These are phyloP conservation scores for Stereocaulon alpinum DNA, from an alignment of 495 filamentous ascomycete species.

Conservation along the genomic window DNA sequence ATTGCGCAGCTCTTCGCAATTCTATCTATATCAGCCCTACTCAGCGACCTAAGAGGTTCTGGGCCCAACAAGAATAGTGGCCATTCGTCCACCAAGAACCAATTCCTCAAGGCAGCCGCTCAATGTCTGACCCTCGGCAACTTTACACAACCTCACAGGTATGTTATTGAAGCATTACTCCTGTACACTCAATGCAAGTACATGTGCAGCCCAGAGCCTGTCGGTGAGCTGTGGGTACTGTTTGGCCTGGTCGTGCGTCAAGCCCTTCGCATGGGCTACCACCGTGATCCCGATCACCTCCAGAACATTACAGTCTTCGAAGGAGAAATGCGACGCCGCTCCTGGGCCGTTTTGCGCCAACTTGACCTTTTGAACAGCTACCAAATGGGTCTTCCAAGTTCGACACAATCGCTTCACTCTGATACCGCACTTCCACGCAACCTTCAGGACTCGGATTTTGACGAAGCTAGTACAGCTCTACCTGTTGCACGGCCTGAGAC, in stretches of 20 bases:
- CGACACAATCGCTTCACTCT: slow-evolving; percentile 37
- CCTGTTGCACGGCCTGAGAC: slow-evolving; percentile 34
- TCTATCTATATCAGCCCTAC: too few relatives aligned
- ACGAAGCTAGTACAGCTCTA: slow-evolving; percentile 31
- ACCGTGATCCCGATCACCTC: slow-evolving; percentile 35
- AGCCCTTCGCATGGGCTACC: slow-evolving; percentile 46
- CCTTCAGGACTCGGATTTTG: slow-evolving; percentile 40
- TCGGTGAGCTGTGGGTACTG: slow-evolving; percentile 39
- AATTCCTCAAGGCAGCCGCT: too few relatives aligned
- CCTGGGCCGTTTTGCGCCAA: slow-evolving; percentile 26
- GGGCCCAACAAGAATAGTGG: slow-evolving; percentile 6
- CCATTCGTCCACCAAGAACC: slow-evolving; percentile 25
- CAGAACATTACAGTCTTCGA: slow-evolving; percentile 23
- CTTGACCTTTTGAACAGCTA: slow-evolving; percentile 33
- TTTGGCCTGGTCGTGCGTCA: slow-evolving; percentile 38
- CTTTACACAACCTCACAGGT: background rate
- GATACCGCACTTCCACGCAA: slow-evolving; percentile 39
- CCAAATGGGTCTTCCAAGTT: slow-evolving; percentile 44
- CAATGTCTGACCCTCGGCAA: too few relatives aligned
- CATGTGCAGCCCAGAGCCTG: slow-evolving; percentile 32
- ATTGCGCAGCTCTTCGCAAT: slow-evolving; percentile 37
- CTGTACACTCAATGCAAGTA: slow-evolving; percentile 39
- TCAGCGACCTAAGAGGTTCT: too few relatives aligned
- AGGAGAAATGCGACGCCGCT: slow-evolving; percentile 30
- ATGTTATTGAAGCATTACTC: slow-evolving; percentile 40